Evolutionary conservation across 31 red algal genomes (phyloP), one percentile per base, ranked within the genome.

Genomic region (Bonnemaisonia californica): DNA sequence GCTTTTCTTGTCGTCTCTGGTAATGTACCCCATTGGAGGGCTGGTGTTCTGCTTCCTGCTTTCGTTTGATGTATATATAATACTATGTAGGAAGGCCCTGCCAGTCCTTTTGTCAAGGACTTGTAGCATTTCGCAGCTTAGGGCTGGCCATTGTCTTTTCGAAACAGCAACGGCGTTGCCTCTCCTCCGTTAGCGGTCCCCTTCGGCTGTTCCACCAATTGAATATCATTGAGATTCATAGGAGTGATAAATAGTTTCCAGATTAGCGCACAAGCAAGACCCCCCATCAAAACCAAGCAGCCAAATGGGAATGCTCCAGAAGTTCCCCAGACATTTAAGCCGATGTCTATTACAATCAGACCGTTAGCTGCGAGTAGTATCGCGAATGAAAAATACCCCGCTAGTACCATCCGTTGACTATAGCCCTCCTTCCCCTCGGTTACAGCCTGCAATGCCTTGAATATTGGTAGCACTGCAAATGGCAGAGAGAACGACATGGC

Each of bases 401-500:
- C 76, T 18, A 37, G 27, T 23, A 89, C 57, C 66, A 89, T 24
- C 38, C 9, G n/a, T n/a, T n/a, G n/a, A n/a, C n/a, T n/a, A n/a
- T n/a, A n/a, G n/a, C 30, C 21, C 63, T 45, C 32, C 65, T 16
- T 26, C 51, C 41, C 1, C 42, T 23, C 23, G 1, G 32, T 32
- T 68, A 24, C 33, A 35, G 69, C 21, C 39, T 48, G 22, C 32
- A 81, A 47, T 24, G 82, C 39, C 70, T 82, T 90, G 71, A 98
- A 85, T 47, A 98, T 54, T 30, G 96, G 96, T 36, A 98, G 80
- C 16, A 93, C 76, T 8, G 93, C 96, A 83, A 98, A 98, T 1
- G 96, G 96, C 9, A 98, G 73, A 30, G 89, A 69, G 23, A 98
- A 72, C n/a, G 89, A 93, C 3, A 98, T 23, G 7, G 92, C 62